A percentile compares a stretch with the other conserved stretches of the same genome.
These are phyloP conservation scores for Yarrowia sp. DNA, from an alignment of 805 yeast genomes.

Conservation along the genomic window DNA sequence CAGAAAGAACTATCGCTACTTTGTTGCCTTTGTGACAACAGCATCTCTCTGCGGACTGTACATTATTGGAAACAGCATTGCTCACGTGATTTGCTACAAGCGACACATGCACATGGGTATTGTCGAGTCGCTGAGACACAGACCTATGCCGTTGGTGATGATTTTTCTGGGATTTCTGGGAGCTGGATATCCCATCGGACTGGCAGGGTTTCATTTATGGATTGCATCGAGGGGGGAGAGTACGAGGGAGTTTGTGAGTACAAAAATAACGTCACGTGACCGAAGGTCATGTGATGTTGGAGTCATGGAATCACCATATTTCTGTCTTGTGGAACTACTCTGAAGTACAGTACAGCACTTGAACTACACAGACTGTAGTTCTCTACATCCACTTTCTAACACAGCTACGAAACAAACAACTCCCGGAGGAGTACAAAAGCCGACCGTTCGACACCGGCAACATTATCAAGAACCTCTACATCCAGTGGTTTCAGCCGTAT, in stretches of 20 bases:
- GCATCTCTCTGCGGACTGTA: conserved; percentile 49
- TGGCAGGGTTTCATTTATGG: conserved; percentile 62
- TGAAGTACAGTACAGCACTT: no score
- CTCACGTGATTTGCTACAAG: conserved; percentile 47
- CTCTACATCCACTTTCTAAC: no score
- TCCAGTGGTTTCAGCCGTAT: conserved; percentile 34
- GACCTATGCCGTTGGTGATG: conserved; percentile 51
- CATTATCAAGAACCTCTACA: conserved; percentile 48
- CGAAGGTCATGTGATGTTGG: background rate
- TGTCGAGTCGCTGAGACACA: conserved; percentile 44
- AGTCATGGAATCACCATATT: no score
- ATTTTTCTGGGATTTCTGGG: conserved; percentile 63
- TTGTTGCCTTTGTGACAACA: conserved; percentile 54
- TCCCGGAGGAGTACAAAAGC: conserved; percentile 33
- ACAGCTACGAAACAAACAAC: conserved; percentile 41
- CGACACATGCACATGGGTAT: conserved; percentile 43
- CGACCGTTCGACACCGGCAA: conserved; percentile 53
- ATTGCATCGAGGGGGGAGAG: conserved; percentile 66
- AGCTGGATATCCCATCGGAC: conserved; percentile 60
- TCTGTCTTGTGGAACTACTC: no score
- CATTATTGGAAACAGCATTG: conserved; percentile 48
- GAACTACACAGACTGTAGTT: no score
- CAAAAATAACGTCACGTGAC: background rate
- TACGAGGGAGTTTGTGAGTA: conserved; percentile 72
- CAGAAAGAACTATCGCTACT: conserved; percentile 64